Conservation (phyloP, 768 basidiomycete species). For the Tylopilus sp. region DNA sequence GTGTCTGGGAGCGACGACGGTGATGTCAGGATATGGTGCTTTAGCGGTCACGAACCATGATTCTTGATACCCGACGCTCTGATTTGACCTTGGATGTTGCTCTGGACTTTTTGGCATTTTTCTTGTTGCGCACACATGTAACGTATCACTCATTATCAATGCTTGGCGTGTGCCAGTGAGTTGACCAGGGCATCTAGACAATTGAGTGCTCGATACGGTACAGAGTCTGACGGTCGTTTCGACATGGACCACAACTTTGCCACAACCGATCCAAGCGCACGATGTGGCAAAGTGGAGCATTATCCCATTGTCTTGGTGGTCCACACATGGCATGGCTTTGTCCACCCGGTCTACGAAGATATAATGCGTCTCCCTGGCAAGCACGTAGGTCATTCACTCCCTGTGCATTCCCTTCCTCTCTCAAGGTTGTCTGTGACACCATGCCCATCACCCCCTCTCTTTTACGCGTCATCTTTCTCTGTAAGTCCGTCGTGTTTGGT, state of each 20-base stretch:
- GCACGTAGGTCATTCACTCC: not conserved
- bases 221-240: too few relatives aligned
- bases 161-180: too few relatives aligned
- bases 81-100: not conserved
- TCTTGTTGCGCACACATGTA: not conserved
- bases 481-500: conserved; percentile 9
- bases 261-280: too few relatives aligned
- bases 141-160: not conserved
- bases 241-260: not conserved
- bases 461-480: conserved; percentile 17
- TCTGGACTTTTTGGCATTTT: not conserved
- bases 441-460: conserved; percentile 27
- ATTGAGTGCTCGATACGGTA: too few relatives aligned
- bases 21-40: conserved; percentile 82
- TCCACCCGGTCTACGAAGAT: conserved; percentile 10
- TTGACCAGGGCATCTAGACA: too few relatives aligned
- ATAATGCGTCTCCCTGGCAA: conserved; percentile 7
- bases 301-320: conserved; percentile 10
- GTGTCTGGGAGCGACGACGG: conserved; percentile 96
- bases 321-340: conserved; percentile 8
- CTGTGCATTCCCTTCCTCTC: conserved; percentile 6
- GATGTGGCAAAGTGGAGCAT: too few relatives aligned
- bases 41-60: conserved; percentile 35
- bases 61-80: not conserved
- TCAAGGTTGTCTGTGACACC: conserved; percentile 21